Evolutionary conservation across 2,329 filamentous ascomycete genomes (phyloP), one percentile per base, ranked within the genome.

Genomic region (Tolypocladium cylindrosporum): DNA sequence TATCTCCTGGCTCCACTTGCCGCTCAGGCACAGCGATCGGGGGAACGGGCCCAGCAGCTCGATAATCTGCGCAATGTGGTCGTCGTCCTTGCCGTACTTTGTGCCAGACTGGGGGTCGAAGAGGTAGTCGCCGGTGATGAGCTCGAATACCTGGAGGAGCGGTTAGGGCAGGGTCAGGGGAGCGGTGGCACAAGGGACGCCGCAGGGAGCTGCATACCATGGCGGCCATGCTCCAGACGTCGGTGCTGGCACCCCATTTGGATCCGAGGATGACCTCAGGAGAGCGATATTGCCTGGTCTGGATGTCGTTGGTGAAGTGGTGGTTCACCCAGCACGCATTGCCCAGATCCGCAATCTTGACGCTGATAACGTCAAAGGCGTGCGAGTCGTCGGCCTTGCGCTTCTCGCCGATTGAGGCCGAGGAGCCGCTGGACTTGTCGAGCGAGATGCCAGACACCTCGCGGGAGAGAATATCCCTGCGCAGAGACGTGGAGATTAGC

Each of bases 311-410:
- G 69, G 94, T 99, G 75, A 99, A 99, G 74, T 99, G 94, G 71
- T 99, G 94, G 63, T 91, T 91, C 36, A 96, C 92, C 94, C 94
- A 99, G 77, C 94, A 99, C 24, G 94, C 94, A 71, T 99, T 99
- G 60, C 94, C 94, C 58, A 99, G 79, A 78, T 99, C 94, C 48
- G 94, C 94, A 77, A 99, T 99, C 78, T 99, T 99, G 72, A 99
- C 94, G 40, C 93, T 97, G 66, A 99, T 97, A 63, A 91, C 88
- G 62, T 92, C 89, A 64, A 78, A 67, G 65, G 74, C 67, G 68
- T 78, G 70, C 59, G 75, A 75, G 62, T 90, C 82, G 64, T 86
- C 84, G 62, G 78, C 77, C 66, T 80, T 77, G 65, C 76, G 82
- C 73, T 89, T 88, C 67, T 90, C 86, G 56, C 83, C 80, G 3